Percentiles rank a stretch among this genome's conserved stretches.
These are phyloP conservation scores for Ceratocystis diversiconidia DNA, from an alignment of 2,329 filamentous ascomycete genomes.

Conservation along the genomic window DNA sequence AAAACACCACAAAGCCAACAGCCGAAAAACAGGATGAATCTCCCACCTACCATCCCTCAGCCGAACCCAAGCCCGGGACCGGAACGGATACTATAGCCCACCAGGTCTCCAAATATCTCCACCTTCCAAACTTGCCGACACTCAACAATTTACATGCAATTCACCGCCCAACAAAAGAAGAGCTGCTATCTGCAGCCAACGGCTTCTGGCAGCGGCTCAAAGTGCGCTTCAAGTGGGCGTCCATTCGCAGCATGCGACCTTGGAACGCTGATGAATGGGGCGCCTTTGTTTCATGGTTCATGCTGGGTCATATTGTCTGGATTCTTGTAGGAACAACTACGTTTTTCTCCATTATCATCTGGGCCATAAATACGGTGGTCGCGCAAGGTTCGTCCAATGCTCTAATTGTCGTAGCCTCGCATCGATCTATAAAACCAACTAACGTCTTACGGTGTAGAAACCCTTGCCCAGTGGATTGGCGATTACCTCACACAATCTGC, in stretches of 20 bases:
- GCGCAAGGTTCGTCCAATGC: constrained; percentile 54
- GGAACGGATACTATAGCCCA: constrained; percentile 32
- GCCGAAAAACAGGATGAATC: neutral
- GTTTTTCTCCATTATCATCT: constrained; percentile 83
- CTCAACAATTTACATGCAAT: constrained; percentile 9
- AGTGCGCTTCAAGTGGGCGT: constrained; percentile 94
- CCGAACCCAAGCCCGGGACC: neutral
- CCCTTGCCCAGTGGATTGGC: constrained; percentile 79
- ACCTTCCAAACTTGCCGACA: constrained; percentile 48
- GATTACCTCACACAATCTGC: constrained; percentile 92
- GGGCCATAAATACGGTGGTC: constrained; percentile 89
- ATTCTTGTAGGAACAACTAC: constrained; percentile 93
- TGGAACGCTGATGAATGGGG: constrained; percentile 96
- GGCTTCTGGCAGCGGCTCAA: constrained; percentile 84
- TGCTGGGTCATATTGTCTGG: constrained; percentile 88
- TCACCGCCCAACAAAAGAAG: constrained; percentile 73
- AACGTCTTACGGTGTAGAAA: constrained; percentile 45
- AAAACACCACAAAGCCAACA: neutral
- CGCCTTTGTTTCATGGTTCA: constrained; percentile 85
- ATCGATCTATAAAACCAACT: neutral
- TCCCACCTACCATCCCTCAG: neutral
- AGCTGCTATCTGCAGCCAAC: constrained; percentile 77
- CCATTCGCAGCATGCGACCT: constrained; percentile 80
- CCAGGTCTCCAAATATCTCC: constrained; percentile 45
- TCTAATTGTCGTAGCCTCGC: neutral